These are phyloP conservation scores for Sedum album DNA, from an alignment of 164 flowering plant species.

Conservation along the genomic window DNA sequence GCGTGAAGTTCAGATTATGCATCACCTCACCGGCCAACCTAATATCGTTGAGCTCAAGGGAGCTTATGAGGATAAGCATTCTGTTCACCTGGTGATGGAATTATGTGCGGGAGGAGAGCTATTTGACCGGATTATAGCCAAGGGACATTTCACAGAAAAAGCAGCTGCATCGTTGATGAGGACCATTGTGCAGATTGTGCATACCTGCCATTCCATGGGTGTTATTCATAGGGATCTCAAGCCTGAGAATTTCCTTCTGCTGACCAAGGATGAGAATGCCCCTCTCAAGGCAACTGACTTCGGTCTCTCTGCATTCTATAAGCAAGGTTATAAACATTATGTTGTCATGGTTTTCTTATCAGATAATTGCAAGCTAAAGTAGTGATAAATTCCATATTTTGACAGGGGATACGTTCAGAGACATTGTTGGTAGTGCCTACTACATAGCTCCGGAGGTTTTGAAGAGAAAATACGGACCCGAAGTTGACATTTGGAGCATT, in stretches of 20 bases:
- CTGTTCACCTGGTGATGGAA: conserved; percentile 78
- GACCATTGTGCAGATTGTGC: conserved; percentile 58
- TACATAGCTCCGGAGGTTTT: conserved; percentile 89
- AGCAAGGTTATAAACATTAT: conserved; percentile 34
- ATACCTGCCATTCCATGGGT: conserved; percentile 66
- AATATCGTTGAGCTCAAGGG: conserved; percentile 75
- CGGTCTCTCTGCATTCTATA: conserved; percentile 57
- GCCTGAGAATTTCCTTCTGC: conserved; percentile 66
- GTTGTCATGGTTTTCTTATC: neutral
- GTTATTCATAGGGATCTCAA: conserved; percentile 76
- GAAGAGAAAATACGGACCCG: conserved; percentile 76
- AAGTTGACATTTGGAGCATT: conserved; percentile 77
- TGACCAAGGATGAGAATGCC: conserved; percentile 48
- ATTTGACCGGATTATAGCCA: conserved; percentile 58
- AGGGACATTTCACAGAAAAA: conserved; percentile 60
- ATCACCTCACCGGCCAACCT: conserved; percentile 62
- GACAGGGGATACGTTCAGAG: conserved; percentile 62
- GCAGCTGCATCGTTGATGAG: conserved; percentile 57
- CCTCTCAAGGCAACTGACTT: conserved; percentile 73
- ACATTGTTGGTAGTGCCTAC: conserved; percentile 81
- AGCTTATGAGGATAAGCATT: conserved; percentile 62
- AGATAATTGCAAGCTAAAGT: neutral
- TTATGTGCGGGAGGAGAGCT: conserved; percentile 76
- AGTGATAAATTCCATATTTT: neutral
- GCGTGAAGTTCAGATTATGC: conserved; percentile 77